These are phyloP conservation scores for Ophiostoma australiae DNA, from an alignment of 2,329 filamentous ascomycete species.

Conservation along the genomic window DNA sequence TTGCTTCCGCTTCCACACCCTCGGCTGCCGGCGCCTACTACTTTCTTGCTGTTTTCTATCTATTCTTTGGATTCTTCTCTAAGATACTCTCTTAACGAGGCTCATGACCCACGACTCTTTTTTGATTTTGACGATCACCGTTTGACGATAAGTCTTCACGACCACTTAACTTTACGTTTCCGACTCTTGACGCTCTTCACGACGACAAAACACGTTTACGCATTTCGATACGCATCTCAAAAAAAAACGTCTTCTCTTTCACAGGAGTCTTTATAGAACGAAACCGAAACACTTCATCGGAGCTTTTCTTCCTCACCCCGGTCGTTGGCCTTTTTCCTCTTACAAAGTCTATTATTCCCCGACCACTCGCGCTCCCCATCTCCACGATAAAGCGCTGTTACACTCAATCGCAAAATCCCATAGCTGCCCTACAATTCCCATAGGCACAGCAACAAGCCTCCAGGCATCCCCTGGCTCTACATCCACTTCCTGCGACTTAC, in stretches of 20 bases:
- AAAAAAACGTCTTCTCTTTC: background rate
- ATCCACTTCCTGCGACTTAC: background rate
- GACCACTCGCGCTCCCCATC: background rate
- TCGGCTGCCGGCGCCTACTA: conserved; percentile 19
- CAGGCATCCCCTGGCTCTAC: background rate
- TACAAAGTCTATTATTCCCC: background rate
- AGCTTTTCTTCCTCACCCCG: background rate
- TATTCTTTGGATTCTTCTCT: background rate
- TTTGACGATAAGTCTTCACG: background rate
- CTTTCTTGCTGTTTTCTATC: background rate
- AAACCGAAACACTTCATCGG: background rate
- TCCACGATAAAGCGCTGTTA: background rate
- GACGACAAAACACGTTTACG: conserved; percentile 18
- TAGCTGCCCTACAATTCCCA: background rate
- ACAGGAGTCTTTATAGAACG: conserved; percentile 1
- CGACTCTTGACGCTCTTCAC: conserved; percentile 11
- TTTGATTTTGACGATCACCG: conserved; percentile 9
- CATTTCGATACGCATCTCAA: background rate
- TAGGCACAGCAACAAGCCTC: background rate
- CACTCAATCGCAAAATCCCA: background rate
- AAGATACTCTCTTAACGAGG: conserved; percentile 1
- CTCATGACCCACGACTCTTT: conserved; percentile 16
- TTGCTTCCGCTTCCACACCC: conserved; percentile 19
- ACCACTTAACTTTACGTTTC: conserved; percentile 16
- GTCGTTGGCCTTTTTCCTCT: conserved; percentile 4